Base-by-base conservation (phyloP, 495 filamentous ascomycete species). In the Cudoniella acicularis region DNA sequence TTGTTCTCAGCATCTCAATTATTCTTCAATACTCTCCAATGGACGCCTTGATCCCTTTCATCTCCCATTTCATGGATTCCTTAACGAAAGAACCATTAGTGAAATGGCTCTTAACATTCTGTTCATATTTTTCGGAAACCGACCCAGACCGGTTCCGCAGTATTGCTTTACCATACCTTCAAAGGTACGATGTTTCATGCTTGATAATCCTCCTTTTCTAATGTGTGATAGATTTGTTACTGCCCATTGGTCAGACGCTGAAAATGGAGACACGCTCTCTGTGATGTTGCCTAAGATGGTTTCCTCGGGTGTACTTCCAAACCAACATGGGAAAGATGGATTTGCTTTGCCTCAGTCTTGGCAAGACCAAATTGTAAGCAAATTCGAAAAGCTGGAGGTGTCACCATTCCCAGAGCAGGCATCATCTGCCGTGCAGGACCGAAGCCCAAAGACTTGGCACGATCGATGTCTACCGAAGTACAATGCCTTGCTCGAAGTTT, bases 101-200 rank as follows among this genome's bases (percentile, higher is more conserved):
- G 58, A 68, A 69, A 52, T 82, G 84, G 73, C 98, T 98, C 70
- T 75, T 97, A 48, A 77, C 83, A 3, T 97, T 96, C 67, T 97
- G 89, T 69, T 85, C 85, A 13, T 86, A 89, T 27, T 84, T 92
- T 61, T 82, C 87, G 0, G 81, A 89, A 42, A 74, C 92, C 56
- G 85, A 88, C 45, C 66, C 78, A 10, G 87, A 93, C 54, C 79
- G 90, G 43, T 98, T 98, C 68, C 77, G 85, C 45, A 81, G 81
- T 52, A 77, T 96, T 10, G 73, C 95, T 10, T 75, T 91, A 11
- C 90, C 90, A 50, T 83, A 90, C 62, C 90, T 98, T 61, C 87
- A 92, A 67, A 90, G 80, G 85, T 89, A 67, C 63, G 72, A 18
- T 6, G 1, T 25, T 47, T 13, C 40, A 2, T 53, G 9, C 6